Conservation (phyloP, 148 eudicot genomes). For the Chenopodium album region DNA sequence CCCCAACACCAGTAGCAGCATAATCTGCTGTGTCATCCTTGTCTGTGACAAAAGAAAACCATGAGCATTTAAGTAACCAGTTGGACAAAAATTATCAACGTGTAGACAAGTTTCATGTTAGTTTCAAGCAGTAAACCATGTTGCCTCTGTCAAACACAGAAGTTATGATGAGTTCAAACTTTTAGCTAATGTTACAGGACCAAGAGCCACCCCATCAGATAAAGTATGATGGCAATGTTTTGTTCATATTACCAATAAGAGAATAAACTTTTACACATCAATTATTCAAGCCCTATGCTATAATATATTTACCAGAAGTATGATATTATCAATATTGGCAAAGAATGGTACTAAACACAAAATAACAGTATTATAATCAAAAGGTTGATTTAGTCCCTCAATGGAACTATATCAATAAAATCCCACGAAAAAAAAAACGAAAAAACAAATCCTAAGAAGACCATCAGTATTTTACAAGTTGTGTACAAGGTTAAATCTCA, state of each 20-base stretch:
- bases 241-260: neutral
- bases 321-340: no score
- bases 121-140: neutral
- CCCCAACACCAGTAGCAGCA: conserved; percentile 23
- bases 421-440: no score
- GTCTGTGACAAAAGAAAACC: conserved; percentile 30
- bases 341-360: no score
- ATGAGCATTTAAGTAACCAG: neutral
- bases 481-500: neutral
- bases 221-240: no score
- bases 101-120: no score
- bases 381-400: no score
- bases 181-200: neutral
- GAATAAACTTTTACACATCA: neutral
- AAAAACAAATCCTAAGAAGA: no score
- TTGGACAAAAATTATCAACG: neutral
- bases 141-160: neutral
- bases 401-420: neutral
- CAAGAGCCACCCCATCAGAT: no score
- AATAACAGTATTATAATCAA: no score
- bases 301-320: no score
- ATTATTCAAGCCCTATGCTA: neutral
- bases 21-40: conserved; percentile 37
- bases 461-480: neutral
- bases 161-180: neutral